Base-by-base conservation (phyloP, 352 stramenopile species). In the Pythium myriotylum region DNA sequence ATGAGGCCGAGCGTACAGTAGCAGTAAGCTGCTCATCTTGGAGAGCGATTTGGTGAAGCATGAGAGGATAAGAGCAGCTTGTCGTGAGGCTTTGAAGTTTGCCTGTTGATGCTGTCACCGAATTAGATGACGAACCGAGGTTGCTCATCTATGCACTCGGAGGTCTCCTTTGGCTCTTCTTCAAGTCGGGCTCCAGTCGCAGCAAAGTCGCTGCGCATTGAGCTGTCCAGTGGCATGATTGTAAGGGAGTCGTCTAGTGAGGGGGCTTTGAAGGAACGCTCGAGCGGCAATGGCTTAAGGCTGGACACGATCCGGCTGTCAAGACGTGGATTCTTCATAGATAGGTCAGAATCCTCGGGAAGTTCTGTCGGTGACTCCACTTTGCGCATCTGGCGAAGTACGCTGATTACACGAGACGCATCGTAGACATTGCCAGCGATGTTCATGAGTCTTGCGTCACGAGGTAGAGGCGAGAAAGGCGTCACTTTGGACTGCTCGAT, bases 381-480 rank as follows among this genome's bases (percentile, higher is more conserved):
- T 6, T 16, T 20, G 13, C 17, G 37, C 13, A 14, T 20, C 17
- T 17, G 37, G 8, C n/a, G 5, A 6, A 43, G 13, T 17, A 20
- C 7, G 8, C 13, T 16, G 13, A 43, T 43, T 6, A 43, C 50
- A 20, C 50, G n/a, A 14, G 50, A 35, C 32, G 50, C 33, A n/a
- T 60, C 53, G 26, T 23, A 26, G 17, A 52, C 35, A 14, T 52
- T 24, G 41, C 53, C 22, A 0, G 19, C 27, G 19, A 60, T 52
- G 22, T 53, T 60, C n/a, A 22, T 45, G 1, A 60, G 41, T 20
- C 53, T 41, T 26, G 40, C n/a, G 27, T 60, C 51, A 9, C 37
- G 19, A 9, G 22, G 47, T 1, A n/a, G 35, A 6, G 23, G n/a
- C 5, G 29, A 22, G 16, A 60, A 51, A 16, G 41, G 40, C 12